Base-by-base conservation (phyloP, 768 basidiomycete genomes). In the Tubosaeta brunneosetosa region DNA sequence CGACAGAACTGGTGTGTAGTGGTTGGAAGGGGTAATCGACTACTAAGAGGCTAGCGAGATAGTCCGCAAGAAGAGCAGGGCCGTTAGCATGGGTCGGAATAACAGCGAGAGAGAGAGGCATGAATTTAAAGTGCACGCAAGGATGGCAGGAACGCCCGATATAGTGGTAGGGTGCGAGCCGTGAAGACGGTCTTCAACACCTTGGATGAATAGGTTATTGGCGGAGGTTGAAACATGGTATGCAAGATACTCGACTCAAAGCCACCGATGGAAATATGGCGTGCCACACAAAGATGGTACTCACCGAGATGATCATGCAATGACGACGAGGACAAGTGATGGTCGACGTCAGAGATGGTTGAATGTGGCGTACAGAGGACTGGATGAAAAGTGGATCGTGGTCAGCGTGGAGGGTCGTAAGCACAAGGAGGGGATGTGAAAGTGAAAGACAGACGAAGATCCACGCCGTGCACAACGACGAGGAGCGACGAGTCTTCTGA, bases 251-350 rank as follows among this genome's bases (percentile, higher is more conserved):
- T 41, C 16, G 38, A 32, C 36, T 48, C 31, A 26, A 47, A 22
- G 41, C 42, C 22, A 44, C 25, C 9, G 19, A 43, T 31, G 34
- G 49, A 52, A 46, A 47, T 49, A 38, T 43, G 49, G 51, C 29
- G 36, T 38, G 34, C 49, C 51, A 61, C 37, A 37, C 1, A 32
- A 49, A 49, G 50, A 52, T 6, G 40, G 37, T 50, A 73, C 73
- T 75, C 65, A 76, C 76, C 53, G 55, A 62, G 56, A 61, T 64
- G 53, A 62, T 70, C 77, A 76, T 77, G 64, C 76, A 70, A 75
- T 61, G 66, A 66, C 44, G 66, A 61, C 57, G 53, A 56, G 41
- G 50, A 60, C 63, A 59, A 4, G 51, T 77, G 77, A 69, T 76
- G 58, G 61, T 60, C 67, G 64, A 61, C 60, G 65, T 55, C 57